These are phyloP conservation scores for Cyclotella baltica DNA, from an alignment of 108 stramenopile genomes.

Conservation along the genomic window DNA sequence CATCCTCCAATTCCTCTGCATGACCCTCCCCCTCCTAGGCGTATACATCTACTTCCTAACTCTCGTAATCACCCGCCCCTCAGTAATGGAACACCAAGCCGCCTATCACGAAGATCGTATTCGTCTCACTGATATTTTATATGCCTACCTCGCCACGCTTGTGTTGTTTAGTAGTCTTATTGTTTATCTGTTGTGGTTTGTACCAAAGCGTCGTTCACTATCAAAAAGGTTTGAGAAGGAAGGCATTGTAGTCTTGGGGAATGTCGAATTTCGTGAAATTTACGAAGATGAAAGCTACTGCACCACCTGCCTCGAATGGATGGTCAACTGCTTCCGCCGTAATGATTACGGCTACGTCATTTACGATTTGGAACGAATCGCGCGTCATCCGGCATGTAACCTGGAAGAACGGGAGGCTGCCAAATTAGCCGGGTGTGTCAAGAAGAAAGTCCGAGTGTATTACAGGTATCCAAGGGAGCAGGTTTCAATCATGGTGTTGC, in stretches of 20 bases:
- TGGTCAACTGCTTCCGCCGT: constrained; percentile 25
- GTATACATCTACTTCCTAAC: constrained; percentile 74
- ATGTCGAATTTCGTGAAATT: constrained; percentile 41
- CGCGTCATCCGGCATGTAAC: constrained; percentile 57
- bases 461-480: constrained; percentile 72
- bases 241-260: constrained; percentile 42
- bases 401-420: constrained; percentile 13
- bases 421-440: constrained; percentile 33
- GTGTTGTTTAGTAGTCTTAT: constrained; percentile 51
- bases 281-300: constrained; percentile 15
- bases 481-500: constrained; percentile 62
- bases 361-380: constrained; percentile 48
- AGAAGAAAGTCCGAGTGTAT: constrained; percentile 72
- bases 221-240: constrained; percentile 63
- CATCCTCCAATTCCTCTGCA: constrained; percentile 58
- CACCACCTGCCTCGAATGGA: constrained; percentile 13
- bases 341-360: constrained; percentile 64
- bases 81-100: constrained; percentile 39
- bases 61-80: constrained; percentile 55
- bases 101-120: constrained; percentile 38
- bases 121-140: constrained; percentile 66
- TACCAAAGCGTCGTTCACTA: constrained; percentile 63
- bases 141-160: constrained; percentile 56
- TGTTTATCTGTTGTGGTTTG: constrained; percentile 63
- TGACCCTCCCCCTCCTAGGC: constrained; percentile 66